A percentile compares a stretch with the other conserved stretches of the same genome.
Evolutionary conservation across 192 early-diverging fungal genomes (phyloP).

Genomic region (Backusella circina): DNA sequence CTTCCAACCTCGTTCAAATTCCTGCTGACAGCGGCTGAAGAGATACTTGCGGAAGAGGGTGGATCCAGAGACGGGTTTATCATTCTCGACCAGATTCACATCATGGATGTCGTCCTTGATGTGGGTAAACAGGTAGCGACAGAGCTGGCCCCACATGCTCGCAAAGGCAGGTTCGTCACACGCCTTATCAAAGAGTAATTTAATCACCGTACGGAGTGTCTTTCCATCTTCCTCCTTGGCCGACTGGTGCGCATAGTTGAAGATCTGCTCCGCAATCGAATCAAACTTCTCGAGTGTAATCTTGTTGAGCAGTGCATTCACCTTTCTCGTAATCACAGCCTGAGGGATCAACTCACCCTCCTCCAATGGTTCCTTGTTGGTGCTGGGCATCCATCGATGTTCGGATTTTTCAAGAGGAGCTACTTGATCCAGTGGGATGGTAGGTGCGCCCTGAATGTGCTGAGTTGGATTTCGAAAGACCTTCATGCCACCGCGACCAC

Average conservation of each 20-base stretch:
- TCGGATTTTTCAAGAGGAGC: slow-evolving; percentile 79
- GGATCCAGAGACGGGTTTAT: slow-evolving; percentile 50
- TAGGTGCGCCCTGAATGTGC: slow-evolving; percentile 35
- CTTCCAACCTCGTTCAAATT: slow-evolving; percentile 91
- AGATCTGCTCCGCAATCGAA: slow-evolving; percentile 76
- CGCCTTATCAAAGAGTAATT: slow-evolving; percentile 91
- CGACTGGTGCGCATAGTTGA: slow-evolving; percentile 72
- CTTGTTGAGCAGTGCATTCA: slow-evolving; percentile 93
- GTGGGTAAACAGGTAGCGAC: slow-evolving; percentile 71
- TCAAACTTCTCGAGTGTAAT: slow-evolving; percentile 96
- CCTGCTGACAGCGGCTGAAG: slow-evolving; percentile 91
- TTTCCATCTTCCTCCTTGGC: slow-evolving; percentile 62
- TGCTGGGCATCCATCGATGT: slow-evolving; percentile 73
- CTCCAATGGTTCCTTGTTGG: slow-evolving; percentile 10
- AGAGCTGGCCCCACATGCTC: slow-evolving; percentile 86
- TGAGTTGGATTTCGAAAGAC: slow-evolving; percentile 34
- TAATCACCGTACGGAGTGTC: slow-evolving; percentile 81
- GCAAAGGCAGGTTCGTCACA: slow-evolving; percentile 91
- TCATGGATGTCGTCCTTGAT: slow-evolving; percentile 53
- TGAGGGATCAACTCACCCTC: slow-evolving; percentile 26
- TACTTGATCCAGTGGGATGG: slow-evolving; percentile 55
- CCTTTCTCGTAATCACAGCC: slow-evolving; percentile 71
- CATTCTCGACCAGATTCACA: slow-evolving; percentile 55
- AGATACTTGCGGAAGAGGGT: slow-evolving; percentile 88
- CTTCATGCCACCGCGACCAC: slow-evolving; percentile 31